Conservation (phyloP, 768 basidiomycete genomes). For the Hebeloma cylindrosporum region DNA sequence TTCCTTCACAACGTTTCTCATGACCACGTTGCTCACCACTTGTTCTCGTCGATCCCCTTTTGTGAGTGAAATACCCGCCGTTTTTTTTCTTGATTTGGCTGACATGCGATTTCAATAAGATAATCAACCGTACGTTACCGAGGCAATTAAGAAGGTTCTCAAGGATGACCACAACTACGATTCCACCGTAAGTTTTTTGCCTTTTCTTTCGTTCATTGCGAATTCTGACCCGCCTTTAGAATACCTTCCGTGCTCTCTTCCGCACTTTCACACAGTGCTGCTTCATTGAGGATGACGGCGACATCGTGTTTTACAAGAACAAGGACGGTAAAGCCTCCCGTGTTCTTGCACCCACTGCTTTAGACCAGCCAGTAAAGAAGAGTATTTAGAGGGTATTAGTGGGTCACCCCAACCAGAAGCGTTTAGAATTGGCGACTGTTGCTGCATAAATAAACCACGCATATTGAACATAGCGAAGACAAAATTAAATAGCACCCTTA, state of each 20-base stretch:
- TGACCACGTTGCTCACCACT: constrained; percentile 56
- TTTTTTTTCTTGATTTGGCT: background rate
- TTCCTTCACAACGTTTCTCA: constrained; percentile 60
- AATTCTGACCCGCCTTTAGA: constrained; percentile 29
- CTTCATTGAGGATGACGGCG: constrained; percentile 64
- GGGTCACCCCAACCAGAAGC: background rate
- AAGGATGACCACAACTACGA: constrained; percentile 62
- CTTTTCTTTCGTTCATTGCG: constrained; percentile 3
- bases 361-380: constrained; percentile 18
- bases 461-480: no score
- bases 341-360: constrained; percentile 26
- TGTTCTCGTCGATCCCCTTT: constrained; percentile 61
- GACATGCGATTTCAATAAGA: constrained; percentile 34
- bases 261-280: constrained; percentile 60
- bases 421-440: background rate
- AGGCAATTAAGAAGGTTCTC: constrained; percentile 51
- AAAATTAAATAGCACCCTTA: no score
- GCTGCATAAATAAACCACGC: no score
- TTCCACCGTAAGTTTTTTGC: constrained; percentile 43
- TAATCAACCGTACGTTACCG: constrained; percentile 57
- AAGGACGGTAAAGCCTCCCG: constrained; percentile 43
- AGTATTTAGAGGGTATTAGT: constrained; percentile 8
- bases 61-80: constrained; percentile 28
- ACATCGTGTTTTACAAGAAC: constrained; percentile 63
- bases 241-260: constrained; percentile 58